Evolutionary conservation across 306 rosid species (phyloP).

Genomic region (Ceratonia siliqua): DNA sequence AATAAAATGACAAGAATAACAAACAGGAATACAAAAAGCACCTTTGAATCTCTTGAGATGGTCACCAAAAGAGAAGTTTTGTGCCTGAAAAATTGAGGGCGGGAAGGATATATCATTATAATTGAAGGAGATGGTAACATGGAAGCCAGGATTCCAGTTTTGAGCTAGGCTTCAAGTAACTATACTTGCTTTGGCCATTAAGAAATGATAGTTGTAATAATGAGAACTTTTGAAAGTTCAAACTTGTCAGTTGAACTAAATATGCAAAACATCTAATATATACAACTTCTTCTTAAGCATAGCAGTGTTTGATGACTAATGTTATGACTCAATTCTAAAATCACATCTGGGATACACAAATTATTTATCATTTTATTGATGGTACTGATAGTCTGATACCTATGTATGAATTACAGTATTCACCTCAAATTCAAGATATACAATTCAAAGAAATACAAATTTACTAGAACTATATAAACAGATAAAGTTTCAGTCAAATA

Average conservation of each 20-base stretch:
- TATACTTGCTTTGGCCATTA: background rate
- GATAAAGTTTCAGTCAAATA: background rate
- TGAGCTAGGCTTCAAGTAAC: background rate
- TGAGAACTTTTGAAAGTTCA: background rate
- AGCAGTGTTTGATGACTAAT: background rate
- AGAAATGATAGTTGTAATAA: background rate
- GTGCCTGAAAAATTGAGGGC: conserved; percentile 57
- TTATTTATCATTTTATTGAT: conserved; percentile 17
- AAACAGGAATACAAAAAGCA: conserved; percentile 25
- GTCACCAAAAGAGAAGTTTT: conserved; percentile 73
- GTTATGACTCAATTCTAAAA: conserved; percentile 1
- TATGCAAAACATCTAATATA: background rate
- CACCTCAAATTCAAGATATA: background rate
- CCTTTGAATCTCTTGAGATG: conserved; percentile 86
- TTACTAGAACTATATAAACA: conserved; percentile 8
- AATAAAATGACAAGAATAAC: conserved; percentile 7
- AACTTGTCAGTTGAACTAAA: background rate
- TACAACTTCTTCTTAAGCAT: background rate
- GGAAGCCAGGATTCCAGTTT: background rate
- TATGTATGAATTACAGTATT: conserved; percentile 6
- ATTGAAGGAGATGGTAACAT: conserved; percentile 14
- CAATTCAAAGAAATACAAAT: background rate
- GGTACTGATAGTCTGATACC: background rate
- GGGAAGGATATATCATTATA: conserved; percentile 33
- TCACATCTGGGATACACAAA: background rate